phyloP scores from a whole-genome alignment of 2,329 filamentous ascomycete genomes.

The Calonectria crousiana region DNA sequence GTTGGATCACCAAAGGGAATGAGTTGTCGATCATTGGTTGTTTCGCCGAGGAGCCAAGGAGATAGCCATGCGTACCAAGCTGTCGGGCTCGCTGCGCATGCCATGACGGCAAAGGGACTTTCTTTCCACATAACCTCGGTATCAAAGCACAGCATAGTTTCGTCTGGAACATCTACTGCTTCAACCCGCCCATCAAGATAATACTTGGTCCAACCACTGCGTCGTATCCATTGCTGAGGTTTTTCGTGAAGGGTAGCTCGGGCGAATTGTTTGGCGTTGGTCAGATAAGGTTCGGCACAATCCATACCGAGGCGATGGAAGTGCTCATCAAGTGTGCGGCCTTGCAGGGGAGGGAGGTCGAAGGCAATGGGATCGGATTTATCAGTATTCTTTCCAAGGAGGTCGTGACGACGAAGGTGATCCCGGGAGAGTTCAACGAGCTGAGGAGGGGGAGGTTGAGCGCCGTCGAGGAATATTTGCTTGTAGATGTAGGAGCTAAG shows the following conservation, averaged over 20 bases:
- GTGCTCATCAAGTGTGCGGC: constrained; percentile 89
- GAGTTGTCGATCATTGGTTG: constrained; percentile 80
- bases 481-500: constrained; percentile 84
- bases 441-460: constrained; percentile 71
- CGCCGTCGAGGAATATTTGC: constrained; percentile 80
- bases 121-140: constrained; percentile 98
- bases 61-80: constrained; percentile 99
- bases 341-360: constrained; percentile 84
- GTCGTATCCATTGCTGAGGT: constrained; percentile 78
- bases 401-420: constrained; percentile 86
- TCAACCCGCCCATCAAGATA: constrained; percentile 78
- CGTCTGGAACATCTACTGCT: constrained; percentile 80
- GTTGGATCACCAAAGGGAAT: constrained; percentile 86
- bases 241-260: constrained; percentile 68
- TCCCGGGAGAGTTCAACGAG: constrained; percentile 85
- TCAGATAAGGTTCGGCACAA: constrained; percentile 86
- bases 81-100: constrained; percentile 88
- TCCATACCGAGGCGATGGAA: constrained; percentile 91
- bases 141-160: constrained; percentile 89
- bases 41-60: constrained; percentile 91
- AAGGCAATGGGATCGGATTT: constrained; percentile 82
- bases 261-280: constrained; percentile 80
- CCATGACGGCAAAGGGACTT: constrained; percentile 94
- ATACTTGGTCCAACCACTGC: constrained; percentile 97
- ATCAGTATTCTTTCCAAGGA: constrained; percentile 92